Evolutionary conservation across 2,329 filamentous ascomycete species (phyloP).

Genomic region (Trichoderma atrobrunneum): DNA sequence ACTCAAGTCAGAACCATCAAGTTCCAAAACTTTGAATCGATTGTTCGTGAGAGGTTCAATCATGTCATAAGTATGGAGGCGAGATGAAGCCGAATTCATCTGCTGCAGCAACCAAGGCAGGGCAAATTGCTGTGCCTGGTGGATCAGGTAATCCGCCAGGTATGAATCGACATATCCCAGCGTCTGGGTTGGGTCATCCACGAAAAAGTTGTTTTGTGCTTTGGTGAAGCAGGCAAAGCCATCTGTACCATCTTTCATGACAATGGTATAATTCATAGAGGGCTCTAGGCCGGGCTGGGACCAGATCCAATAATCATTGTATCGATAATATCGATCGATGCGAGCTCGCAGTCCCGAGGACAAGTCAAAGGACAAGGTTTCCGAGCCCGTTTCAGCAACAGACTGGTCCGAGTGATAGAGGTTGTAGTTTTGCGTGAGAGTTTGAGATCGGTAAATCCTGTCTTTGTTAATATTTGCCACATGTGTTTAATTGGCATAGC

Average conservation of each 20-base stretch:
- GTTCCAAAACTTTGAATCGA: neutral
- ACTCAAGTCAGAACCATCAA: neutral
- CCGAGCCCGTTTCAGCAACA: neutral
- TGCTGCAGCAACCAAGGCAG: neutral
- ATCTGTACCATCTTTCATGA: neutral
- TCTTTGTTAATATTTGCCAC: neutral
- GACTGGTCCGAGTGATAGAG: slow-evolving; percentile 6
- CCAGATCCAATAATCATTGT: neutral
- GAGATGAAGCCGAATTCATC: neutral
- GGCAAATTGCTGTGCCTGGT: neutral
- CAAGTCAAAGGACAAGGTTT: neutral
- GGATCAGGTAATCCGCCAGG: neutral
- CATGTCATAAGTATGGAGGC: neutral
- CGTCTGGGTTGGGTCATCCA: neutral
- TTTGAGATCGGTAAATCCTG: neutral
- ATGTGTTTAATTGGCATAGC: no score
- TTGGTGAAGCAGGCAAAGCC: neutral
- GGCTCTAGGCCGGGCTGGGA: neutral
- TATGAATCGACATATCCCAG: neutral
- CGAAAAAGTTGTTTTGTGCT: neutral
- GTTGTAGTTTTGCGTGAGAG: slow-evolving; percentile 3
- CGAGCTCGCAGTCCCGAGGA: neutral
- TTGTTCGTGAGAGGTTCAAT: neutral
- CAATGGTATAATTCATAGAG: neutral
- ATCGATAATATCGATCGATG: neutral